Conservation (phyloP, 1,139 yeast genomes). For the Pneumocystis jirovecii region DNA sequence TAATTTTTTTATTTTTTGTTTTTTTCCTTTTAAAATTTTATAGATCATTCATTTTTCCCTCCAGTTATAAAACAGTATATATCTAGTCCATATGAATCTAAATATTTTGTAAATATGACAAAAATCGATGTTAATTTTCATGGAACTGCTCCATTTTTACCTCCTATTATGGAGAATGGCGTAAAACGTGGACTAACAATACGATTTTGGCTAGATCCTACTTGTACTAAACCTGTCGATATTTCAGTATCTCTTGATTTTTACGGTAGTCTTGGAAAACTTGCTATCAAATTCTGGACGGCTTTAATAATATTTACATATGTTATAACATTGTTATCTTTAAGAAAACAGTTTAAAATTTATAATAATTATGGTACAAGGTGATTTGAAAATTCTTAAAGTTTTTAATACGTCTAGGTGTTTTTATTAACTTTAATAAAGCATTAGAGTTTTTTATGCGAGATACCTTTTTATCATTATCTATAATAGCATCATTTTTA, state of each 20-base stretch:
- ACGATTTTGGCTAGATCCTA: constrained; percentile 26
- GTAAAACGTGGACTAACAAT: constrained; percentile 21
- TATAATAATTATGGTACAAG: constrained; percentile 15
- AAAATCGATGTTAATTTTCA: constrained; percentile 36
- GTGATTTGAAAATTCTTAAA: not conserved
- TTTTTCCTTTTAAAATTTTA: constrained; percentile 2
- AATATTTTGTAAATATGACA: constrained; percentile 49
- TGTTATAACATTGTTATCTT: constrained; percentile 18
- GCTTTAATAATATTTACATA: constrained; percentile 23
- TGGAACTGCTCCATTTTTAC: constrained; percentile 69
- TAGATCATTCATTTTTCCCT: constrained; percentile 27
- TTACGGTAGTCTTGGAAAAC: constrained; percentile 24
- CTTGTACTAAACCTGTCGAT: constrained; percentile 14
- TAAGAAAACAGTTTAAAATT: constrained; percentile 19
- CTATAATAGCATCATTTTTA: constrained; percentile 26
- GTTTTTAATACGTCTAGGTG: constrained; percentile 18
- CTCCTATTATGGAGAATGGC: constrained; percentile 22
- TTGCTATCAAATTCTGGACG: constrained; percentile 25
- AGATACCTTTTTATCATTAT: constrained; percentile 18
- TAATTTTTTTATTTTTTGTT: constrained; percentile 1
- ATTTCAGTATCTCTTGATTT: constrained; percentile 25
- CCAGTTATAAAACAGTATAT: constrained; percentile 57
- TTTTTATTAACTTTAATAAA: constrained; percentile 38
- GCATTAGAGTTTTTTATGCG: constrained; percentile 30
- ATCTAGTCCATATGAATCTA: constrained; percentile 55